Evolutionary conservation across 495 filamentous ascomycete species (phyloP), one percentile per base, ranked within the genome.

Genomic region (Hypoxylon cercidicola): DNA sequence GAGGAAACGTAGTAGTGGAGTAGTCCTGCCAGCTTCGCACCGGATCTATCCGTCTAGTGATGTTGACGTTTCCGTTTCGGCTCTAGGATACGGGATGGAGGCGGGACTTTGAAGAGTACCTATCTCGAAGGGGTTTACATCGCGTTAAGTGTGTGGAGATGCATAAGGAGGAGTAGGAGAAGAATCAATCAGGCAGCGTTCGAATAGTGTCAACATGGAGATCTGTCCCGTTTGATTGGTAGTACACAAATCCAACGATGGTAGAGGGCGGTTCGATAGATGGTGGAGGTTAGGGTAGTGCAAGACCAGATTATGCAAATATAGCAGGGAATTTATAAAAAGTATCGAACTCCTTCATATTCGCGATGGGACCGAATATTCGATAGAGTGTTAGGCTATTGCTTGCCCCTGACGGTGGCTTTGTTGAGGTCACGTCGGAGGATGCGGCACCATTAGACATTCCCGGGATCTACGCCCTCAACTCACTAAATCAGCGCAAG

Each of bases 401-500:
- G 20, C 37, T 55, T 18, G 32, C 44, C 28, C 49, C 54, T 54
- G 44, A 51, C 21, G 40, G 64, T 63, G 68, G 68, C 62, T 71
- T 68, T 64, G 62, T 53, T 59, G 59, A 65, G 60, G 61, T 61
- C 60, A 66, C 34, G 56, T 61, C 64, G 64, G 67, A 66, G 68
- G 63, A 66, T 63, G 64, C 68, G 65, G 68, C 55, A 62, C 60
- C 59, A 60, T 45, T 64, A 66, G 65, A 66, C 64, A 64, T 18
- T 50, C 34, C 60, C 65, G 65, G 65, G 68, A 64, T 68, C 60
- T 66, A 71, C 64, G 54, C 62, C 55, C 53, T 68, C 63, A 41
- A 65, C 66, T 65, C 65, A 65, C 62, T 55, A 62, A 69, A 73
- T 58, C 51, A 64, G 56, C 62, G 50, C 65, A 60, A 64, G 59